Percentiles rank a stretch among this genome's conserved stretches.
These are phyloP conservation scores for Trichocladium uniseriatum DNA, from an alignment of 495 filamentous ascomycete species.

Conservation along the genomic window DNA sequence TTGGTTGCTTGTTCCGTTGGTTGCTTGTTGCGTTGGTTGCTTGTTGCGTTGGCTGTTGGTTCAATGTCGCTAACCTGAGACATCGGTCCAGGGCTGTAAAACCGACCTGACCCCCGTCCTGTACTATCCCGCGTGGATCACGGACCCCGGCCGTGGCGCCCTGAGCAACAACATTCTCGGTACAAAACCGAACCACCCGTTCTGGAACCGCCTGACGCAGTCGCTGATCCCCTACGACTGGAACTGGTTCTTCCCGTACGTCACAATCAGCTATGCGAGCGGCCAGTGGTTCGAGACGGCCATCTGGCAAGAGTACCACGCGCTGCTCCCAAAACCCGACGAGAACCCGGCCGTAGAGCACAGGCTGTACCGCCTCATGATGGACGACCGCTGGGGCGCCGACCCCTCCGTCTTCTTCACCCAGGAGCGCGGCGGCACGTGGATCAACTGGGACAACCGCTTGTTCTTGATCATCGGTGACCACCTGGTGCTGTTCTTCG, in stretches of 20 bases:
- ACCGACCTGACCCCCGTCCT: conserved; percentile 72
- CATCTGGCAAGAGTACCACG: conserved; percentile 68
- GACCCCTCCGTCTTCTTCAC: conserved; percentile 37
- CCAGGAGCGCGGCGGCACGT: conserved; percentile 33
- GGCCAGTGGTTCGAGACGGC: conserved; percentile 78
- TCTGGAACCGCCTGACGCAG: conserved; percentile 68
- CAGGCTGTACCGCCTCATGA: conserved; percentile 30
- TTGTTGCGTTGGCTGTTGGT: too few species aligned
- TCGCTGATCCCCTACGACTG: conserved; percentile 60
- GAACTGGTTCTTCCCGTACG: conserved; percentile 73
- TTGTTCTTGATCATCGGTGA: conserved; percentile 28
- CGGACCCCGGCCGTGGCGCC: conserved; percentile 70
- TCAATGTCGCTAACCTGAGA: too few species aligned
- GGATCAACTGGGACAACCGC: conserved; percentile 37
- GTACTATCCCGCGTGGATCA: conserved; percentile 73
- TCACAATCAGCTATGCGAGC: conserved; percentile 82
- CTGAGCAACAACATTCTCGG: conserved; percentile 90
- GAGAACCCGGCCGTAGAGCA: conserved; percentile 13
- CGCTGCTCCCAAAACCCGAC: conserved; percentile 9
- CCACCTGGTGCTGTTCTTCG: conserved; percentile 31
- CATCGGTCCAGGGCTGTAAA: conserved; percentile 65
- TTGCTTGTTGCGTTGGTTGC: too few species aligned
- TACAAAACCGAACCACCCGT: conserved; percentile 68
- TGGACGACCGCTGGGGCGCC: conserved; percentile 31
- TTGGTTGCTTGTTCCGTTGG: too few species aligned